Base-by-base conservation (phyloP, 768 basidiomycete genomes). In the Polyporus arcularius region DNA sequence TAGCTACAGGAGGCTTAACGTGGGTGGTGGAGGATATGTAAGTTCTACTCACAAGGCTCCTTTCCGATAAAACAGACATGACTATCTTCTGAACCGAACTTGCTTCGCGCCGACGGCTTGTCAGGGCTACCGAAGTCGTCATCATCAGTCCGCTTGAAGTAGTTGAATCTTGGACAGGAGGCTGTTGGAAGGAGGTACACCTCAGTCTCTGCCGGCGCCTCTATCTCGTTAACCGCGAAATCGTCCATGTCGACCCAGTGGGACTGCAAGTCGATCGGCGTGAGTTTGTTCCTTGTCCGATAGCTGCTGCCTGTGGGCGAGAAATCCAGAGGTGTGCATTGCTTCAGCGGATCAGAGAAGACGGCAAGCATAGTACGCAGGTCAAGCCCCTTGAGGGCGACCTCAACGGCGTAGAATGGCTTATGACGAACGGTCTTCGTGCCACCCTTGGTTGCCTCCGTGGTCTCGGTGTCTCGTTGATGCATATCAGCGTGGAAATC, bases 401-500 rank as follows among this genome's bases (percentile, higher is more conserved):
- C 84, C 72, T 96, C 93, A 40, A 91, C 91, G 3, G 90, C 89
- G 68, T 93, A 92, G 73, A 97, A 92, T 3, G 90, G 84, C 71
- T 95, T 97, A 71, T 89, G 88, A 9, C 84, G 81, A 6, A 86
- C 75, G 4, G 81, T 78, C 68, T 87, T 87, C 18, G 79, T 80
- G 26, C 84, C 76, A 7, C 86, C 79, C 50, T 80, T 74, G n/a
- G 86, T 85, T 8, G 80, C 76, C 1, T 87, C 81, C 1, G 77
- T 78, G 8, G 82, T 81, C 76, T 96, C 93, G 75, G 95, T 90
- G 62, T 90, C 89, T 53, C 94, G 82, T 74, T 97, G 95, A 72
- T 98, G 96, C 77, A 96, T 82, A 70, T 98, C 96, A 47, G 90
- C 92, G 63, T 90, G 87, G 70, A 97, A 86, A 50, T 86, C 83